Evolutionary conservation across 306 rosid species (phyloP), one percentile per base, ranked within the genome.

Genomic region (Vachellia collinsii): DNA sequence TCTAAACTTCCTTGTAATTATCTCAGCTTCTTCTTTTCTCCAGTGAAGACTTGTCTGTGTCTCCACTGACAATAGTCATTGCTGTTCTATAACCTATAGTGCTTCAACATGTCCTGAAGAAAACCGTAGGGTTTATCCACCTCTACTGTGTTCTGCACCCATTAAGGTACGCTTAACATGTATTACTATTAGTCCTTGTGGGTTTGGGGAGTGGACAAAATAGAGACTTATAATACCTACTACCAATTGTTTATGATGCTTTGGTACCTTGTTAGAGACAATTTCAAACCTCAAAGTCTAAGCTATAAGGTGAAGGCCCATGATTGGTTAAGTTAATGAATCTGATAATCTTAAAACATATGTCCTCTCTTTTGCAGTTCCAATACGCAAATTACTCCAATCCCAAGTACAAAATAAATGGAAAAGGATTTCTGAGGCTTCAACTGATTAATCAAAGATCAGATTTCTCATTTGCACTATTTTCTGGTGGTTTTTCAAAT

Each of bases 381-480:
- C 90, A 91, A 53, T 90, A 72, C 88, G 98, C 94, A 58, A 91
- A 79, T 88, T 86, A 87, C 92, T 81, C 90, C 44, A 92, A 84
- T 86, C 85, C 87, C 3, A 63, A 46, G 61, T 92, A 91, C 86
- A 79, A 61, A 63, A 63, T 68, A 62, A 83, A 89, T 43, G 98
- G 97, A 74, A 87, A 78, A 64, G 97, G 98, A 61, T 11, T 77
- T 42, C 72, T 91, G 86, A 91, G 85, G 80, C 91, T 92, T 72
- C 91, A 82, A 85, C 80, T 92, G 83, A 94, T 94, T 83, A 94
- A 92, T 76, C 97, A 92, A 85, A 91, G 97, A 94, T 88, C 90
- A 37, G 93, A 94, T 83, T 94, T 94, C 90, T 83, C 98, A 41
- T 92, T 94, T 69, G 97, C 86, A 58, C 83, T 94, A 37, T 94